These are phyloP conservation scores for Toxoplasma gondii DNA, from an alignment of 169 alveolate genomes.

Conservation along the genomic window DNA sequence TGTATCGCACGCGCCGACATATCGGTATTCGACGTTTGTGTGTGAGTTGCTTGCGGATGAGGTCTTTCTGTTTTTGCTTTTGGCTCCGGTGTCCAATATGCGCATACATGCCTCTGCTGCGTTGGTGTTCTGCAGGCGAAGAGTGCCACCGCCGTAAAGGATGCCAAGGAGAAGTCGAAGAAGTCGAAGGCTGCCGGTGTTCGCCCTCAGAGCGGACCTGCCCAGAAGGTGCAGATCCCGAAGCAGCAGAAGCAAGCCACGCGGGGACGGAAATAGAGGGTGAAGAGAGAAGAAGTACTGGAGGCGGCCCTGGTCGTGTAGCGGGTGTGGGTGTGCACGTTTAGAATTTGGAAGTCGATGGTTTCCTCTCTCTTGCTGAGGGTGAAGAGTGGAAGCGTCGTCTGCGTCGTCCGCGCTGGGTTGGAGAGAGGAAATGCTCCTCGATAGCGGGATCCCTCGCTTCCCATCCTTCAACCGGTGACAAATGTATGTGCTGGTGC, in stretches of 20 bases:
- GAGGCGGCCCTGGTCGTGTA: neutral
- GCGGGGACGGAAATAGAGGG: neutral
- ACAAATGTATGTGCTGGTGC: neutral
- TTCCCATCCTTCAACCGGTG: neutral
- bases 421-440: neutral
- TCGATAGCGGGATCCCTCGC: neutral
- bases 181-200: neutral
- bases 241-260: slow-evolving; percentile 36
- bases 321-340: neutral
- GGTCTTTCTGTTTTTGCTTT: too few species aligned
- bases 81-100: too few species aligned
- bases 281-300: neutral
- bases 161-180: slow-evolving; percentile 44
- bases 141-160: slow-evolving; percentile 9
- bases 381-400: neutral
- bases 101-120: neutral
- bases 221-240: slow-evolving; percentile 31
- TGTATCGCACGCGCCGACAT: too few species aligned
- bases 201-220: neutral
- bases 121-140: slow-evolving; percentile 30
- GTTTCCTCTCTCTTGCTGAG: neutral
- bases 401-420: neutral
- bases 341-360: neutral
- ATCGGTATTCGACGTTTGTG: too few species aligned
- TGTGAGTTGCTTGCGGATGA: too few species aligned